Percentiles rank a stretch among this genome's conserved stretches.
These are phyloP conservation scores for Phaffia tasmanica DNA, from an alignment of 768 basidiomycete genomes.

Conservation along the genomic window DNA sequence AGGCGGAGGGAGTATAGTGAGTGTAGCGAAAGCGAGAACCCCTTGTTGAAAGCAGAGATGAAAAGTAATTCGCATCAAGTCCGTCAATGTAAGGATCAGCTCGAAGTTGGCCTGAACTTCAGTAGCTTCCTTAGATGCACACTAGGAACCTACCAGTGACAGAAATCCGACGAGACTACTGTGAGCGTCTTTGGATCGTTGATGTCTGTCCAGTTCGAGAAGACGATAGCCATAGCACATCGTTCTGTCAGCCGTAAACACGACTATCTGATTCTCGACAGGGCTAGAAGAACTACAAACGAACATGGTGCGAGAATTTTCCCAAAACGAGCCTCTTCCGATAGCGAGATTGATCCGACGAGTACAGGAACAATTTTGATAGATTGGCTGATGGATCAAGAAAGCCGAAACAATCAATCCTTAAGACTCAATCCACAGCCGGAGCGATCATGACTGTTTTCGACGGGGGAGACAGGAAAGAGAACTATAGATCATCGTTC, in stretches of 20 bases:
- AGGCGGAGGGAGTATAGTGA: constrained; percentile 59
- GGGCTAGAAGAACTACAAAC: neutral
- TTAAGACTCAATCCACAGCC: constrained; percentile 4
- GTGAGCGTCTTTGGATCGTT: constrained; percentile 67
- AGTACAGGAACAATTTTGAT: constrained; percentile 76
- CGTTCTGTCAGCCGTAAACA: constrained; percentile 25
- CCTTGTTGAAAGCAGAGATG: constrained; percentile 45
- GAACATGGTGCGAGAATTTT: constrained; percentile 58
- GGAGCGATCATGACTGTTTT: no score
- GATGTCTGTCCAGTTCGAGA: constrained; percentile 41
- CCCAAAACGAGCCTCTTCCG: constrained; percentile 56
- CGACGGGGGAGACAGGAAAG: no score
- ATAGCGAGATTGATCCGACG: constrained; percentile 62
- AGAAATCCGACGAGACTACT: constrained; percentile 91
- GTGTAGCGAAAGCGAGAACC: constrained; percentile 69
- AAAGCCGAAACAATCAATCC: neutral
- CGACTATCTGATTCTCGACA: no score
- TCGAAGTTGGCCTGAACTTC: no score
- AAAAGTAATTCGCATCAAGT: neutral
- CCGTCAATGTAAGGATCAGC: neutral
- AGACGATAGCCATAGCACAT: no score
- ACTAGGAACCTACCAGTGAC: constrained; percentile 64
- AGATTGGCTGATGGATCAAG: constrained; percentile 33
- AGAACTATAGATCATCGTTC: neutral
- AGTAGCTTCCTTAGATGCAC: neutral